phyloP scores from a whole-genome alignment of 352 stramenopile species.

The Aphanomyces cochlioides region DNA sequence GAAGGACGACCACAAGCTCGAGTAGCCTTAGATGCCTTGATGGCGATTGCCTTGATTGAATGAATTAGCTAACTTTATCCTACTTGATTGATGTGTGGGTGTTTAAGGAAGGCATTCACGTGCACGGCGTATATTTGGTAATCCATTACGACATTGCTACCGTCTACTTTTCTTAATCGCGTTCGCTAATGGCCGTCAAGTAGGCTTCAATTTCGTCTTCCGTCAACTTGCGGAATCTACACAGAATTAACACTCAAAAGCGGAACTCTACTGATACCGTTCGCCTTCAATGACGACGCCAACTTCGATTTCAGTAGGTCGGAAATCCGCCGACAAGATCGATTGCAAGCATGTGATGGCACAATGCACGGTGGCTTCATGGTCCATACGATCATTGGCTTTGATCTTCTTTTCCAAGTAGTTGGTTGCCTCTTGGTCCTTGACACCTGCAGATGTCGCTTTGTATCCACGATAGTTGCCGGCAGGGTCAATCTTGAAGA shows the following conservation, averaged over 20 bases:
- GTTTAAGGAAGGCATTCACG: too few relatives aligned
- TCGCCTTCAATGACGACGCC: constrained; percentile 63
- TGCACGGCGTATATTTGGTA: too few relatives aligned
- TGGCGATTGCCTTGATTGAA: not conserved
- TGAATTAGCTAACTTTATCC: not conserved
- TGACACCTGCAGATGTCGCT: constrained; percentile 91
- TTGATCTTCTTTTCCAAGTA: constrained; percentile 99
- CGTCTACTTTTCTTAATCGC: constrained; percentile 49
- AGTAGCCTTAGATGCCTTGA: not conserved
- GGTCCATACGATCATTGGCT: constrained; percentile 84
- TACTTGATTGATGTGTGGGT: not conserved
- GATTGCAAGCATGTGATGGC: constrained; percentile 97
- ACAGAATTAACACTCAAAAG: not conserved
- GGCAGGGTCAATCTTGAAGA: constrained; percentile 98
- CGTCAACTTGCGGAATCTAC: constrained; percentile 89
- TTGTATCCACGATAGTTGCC: constrained; percentile 96
- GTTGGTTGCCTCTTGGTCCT: constrained; percentile 98
- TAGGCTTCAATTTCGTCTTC: constrained; percentile 97
- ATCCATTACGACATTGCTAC: too few relatives aligned
- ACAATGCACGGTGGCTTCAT: constrained; percentile 92
- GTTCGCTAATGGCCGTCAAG: constrained; percentile 97
- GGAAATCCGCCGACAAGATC: constrained; percentile 97
- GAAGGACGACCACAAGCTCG: constrained; percentile 35
- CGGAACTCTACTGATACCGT: constrained; percentile 52
- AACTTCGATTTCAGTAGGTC: constrained; percentile 94